Evolutionary conservation across 208 protist genomes (phyloP).

Genomic region (Phytomonas serpens): DNA sequence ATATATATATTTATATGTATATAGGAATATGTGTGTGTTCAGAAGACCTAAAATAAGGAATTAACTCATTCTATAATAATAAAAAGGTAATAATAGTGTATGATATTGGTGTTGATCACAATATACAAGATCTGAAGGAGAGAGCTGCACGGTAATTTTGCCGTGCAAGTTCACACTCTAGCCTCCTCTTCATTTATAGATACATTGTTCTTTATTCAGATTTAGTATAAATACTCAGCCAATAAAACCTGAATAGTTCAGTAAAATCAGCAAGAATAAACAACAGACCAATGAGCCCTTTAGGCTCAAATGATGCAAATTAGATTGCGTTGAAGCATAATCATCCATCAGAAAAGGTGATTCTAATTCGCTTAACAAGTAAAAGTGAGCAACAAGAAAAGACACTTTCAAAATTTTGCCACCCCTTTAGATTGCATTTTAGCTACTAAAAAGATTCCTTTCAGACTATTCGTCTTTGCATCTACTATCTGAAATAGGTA

Average conservation of each 20-base stretch:
- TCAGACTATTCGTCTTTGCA: background rate
- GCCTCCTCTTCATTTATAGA: background rate
- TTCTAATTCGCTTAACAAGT: background rate
- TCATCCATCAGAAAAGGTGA: background rate
- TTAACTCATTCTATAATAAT: background rate
- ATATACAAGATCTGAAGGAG: background rate
- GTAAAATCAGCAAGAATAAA: background rate
- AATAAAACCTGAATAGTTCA: background rate
- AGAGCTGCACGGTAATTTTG: background rate
- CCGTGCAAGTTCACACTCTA: background rate
- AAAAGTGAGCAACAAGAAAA: background rate
- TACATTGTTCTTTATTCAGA: background rate
- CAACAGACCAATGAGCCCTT: background rate
- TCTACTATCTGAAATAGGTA: background rate
- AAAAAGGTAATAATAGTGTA: background rate
- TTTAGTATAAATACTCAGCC: background rate
- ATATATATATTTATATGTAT: constrained; percentile 7
- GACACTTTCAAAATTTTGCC: background rate
- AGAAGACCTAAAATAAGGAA: background rate
- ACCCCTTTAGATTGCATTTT: background rate
- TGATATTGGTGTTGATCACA: background rate
- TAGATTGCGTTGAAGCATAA: background rate
- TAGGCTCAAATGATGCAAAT: background rate
- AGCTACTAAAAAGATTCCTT: background rate
- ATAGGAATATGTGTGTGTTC: background rate